A percentile compares a stretch with the other conserved stretches of the same genome.
Conservation (phyloP, 2,329 filamentous ascomycete genomes). For the Colletotrichum falcatum region DNA sequence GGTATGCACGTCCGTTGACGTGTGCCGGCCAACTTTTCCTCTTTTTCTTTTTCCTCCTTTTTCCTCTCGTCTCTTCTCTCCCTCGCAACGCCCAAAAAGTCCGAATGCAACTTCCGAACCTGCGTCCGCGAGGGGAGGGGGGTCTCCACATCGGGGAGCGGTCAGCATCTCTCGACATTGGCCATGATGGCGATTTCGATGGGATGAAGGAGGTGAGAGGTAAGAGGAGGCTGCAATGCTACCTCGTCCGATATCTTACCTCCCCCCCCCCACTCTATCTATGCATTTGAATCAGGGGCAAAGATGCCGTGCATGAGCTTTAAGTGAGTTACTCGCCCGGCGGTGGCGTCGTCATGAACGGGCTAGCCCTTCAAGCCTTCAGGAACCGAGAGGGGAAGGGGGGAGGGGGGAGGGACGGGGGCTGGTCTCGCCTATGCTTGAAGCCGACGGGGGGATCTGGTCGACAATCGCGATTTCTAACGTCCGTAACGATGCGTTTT, state of each 20-base stretch:
- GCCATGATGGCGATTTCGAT: neutral
- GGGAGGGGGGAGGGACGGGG: neutral
- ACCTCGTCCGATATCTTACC: conserved; percentile 26
- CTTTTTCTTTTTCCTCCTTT: neutral
- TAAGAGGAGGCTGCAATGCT: conserved; percentile 26
- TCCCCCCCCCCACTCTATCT: too few species aligned
- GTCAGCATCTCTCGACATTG: conserved; percentile 7
- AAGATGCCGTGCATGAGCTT: conserved; percentile 30
- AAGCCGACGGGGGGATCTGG: conserved; percentile 17
- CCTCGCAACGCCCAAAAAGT: neutral
- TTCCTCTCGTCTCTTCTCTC: neutral
- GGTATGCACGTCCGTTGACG: conserved; percentile 19
- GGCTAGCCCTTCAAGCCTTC: neutral
- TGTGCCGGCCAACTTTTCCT: conserved; percentile 17
- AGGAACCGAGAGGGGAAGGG: neutral
- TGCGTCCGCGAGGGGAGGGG: neutral
- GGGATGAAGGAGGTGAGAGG: neutral
- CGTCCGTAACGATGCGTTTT: conserved; percentile 19
- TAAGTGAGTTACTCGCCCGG: conserved; percentile 1
- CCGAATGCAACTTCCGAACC: conserved; percentile 5
- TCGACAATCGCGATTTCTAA: conserved; percentile 10
- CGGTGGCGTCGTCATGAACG: conserved; percentile 11
- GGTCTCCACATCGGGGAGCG: conserved; percentile 3
- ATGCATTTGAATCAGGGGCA: conserved; percentile 35
- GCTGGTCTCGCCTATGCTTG: conserved; percentile 19